phyloP scores from a whole-genome alignment of 1,139 yeast species.

The Suhomyces wounanorum region DNA sequence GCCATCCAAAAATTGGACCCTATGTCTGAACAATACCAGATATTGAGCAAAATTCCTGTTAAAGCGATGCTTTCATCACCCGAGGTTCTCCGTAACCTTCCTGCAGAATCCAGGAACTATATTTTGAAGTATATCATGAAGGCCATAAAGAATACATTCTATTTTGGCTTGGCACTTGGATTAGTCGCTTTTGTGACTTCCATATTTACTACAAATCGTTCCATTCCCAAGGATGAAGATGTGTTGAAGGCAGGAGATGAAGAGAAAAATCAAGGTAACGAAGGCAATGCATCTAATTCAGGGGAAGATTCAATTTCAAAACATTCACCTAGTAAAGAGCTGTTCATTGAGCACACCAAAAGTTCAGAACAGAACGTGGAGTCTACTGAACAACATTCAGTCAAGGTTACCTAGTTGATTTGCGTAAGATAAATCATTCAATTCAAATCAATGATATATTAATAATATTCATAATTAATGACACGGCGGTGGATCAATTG shows the following conservation, averaged over 20 bases:
- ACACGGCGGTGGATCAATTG: background rate
- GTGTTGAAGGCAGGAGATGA: conserved; percentile 23
- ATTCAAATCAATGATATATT: background rate
- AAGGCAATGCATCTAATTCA: background rate
- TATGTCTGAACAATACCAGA: conserved; percentile 20
- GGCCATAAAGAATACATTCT: conserved; percentile 44
- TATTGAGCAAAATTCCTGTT: conserved; percentile 22
- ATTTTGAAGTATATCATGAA: conserved; percentile 37
- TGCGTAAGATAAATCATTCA: too few species aligned
- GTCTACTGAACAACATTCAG: background rate
- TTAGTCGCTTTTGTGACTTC: conserved; percentile 24
- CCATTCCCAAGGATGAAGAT: conserved; percentile 38
- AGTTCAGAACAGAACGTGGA: background rate
- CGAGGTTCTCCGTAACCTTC: conserved; percentile 27
- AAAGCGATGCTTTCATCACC: conserved; percentile 33
- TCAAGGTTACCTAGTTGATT: background rate
- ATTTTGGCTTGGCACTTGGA: conserved; percentile 39
- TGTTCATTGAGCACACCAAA: background rate
- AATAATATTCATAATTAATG: background rate
- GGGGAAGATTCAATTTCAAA: background rate
- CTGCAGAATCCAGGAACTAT: conserved; percentile 23
- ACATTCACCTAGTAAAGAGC: background rate
- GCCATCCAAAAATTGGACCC: conserved; percentile 18
- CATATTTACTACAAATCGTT: conserved; percentile 33
- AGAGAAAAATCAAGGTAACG: background rate